Evolutionary conservation across 345 rosid genomes (phyloP), one percentile per base, ranked within the genome.

Genomic region (Adansonia digitata): DNA sequence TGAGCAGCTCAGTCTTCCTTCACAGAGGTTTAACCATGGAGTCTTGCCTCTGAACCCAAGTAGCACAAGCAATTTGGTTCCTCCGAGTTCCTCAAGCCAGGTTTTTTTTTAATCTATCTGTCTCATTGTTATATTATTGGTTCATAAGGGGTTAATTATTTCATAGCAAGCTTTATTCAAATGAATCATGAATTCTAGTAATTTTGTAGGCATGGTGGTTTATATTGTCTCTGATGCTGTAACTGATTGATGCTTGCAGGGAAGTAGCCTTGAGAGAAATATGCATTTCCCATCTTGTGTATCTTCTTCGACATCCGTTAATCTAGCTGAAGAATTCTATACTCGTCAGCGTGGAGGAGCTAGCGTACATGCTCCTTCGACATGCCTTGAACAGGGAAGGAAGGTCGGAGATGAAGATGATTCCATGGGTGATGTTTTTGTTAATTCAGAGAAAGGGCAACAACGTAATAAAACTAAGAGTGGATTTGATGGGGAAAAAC

Each of bases 1-100:
- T 77, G 98, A 94, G 82, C 98, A 92, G 78, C 94, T 94, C 27
- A 87, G 89, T 71, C 84, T 88, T 57, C 97, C 98, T 77, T 88
- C 96, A 76, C 96, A 92, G 75, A 89, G 96, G 78, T 87, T 89
- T 77, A 82, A 70, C 74, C 80, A 78, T 51, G 88, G 85, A 17
- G 68, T 75, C 18, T 69, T 75, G 74, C 74, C 91, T 76, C 77
- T 3, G 73, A 87, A 59, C 39, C 55, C 84, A 3, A 82, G 81
- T 59, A 81, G 76, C 9, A 39, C 61, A 20, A 75, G 18, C 53
- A 79, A 73, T 81, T 75, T 70, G 77, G 81, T 64, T 77, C 91
- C 56, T 80, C 80, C 89, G 11, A 81, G 79, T 59, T 78, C 90
- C 53, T 80, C 94, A 39, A 85, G 71, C 55, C 94, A 89, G 97